phyloP scores from a whole-genome alignment of 2,329 filamentous ascomycete genomes.

The Arthrinium phaeospermum region DNA sequence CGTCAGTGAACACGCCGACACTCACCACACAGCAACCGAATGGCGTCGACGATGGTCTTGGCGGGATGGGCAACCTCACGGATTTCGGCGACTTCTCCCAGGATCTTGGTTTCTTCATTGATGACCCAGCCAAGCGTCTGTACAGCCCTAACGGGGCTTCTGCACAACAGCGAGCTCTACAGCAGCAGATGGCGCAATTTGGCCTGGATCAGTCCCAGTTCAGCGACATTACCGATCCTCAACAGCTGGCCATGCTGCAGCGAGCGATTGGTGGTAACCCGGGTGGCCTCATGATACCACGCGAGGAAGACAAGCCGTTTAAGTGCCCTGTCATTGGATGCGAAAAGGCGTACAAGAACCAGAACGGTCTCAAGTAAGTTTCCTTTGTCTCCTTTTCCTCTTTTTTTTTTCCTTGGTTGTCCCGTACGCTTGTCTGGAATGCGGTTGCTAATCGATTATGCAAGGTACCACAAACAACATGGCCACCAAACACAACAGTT shows the following conservation, averaged over 20 bases:
- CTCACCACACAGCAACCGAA: conserved; percentile 76
- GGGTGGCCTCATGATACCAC: conserved; percentile 67
- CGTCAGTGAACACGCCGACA: conserved; percentile 94
- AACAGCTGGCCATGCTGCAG: conserved; percentile 57
- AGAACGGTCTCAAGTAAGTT: conserved; percentile 92
- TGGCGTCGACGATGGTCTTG: conserved; percentile 75
- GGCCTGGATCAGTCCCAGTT: conserved; percentile 79
- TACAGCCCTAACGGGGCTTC: conserved; percentile 84
- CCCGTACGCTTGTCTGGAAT: conserved; percentile 21
- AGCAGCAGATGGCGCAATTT: conserved; percentile 73
- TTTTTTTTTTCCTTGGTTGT: conserved; percentile 5
- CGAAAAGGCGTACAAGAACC: conserved; percentile 99
- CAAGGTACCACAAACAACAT: conserved; percentile 75
- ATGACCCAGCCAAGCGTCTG: conserved; percentile 92
- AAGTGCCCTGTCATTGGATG: conserved; percentile 97
- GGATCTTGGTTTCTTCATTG: conserved; percentile 67
- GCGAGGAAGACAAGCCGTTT: conserved; percentile 96
- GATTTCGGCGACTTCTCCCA: conserved; percentile 63
- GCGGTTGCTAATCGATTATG: conserved; percentile 36
- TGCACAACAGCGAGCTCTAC: conserved; percentile 66
- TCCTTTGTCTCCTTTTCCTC: conserved; percentile 21
- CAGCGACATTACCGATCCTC: conserved; percentile 77
- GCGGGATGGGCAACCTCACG: conserved; percentile 62
- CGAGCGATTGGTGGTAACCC: conserved; percentile 48
- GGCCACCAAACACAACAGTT: conserved; percentile 96